Evolutionary conservation across 2,329 filamentous ascomycete genomes (phyloP).

Genomic region (Penicillium sp.): DNA sequence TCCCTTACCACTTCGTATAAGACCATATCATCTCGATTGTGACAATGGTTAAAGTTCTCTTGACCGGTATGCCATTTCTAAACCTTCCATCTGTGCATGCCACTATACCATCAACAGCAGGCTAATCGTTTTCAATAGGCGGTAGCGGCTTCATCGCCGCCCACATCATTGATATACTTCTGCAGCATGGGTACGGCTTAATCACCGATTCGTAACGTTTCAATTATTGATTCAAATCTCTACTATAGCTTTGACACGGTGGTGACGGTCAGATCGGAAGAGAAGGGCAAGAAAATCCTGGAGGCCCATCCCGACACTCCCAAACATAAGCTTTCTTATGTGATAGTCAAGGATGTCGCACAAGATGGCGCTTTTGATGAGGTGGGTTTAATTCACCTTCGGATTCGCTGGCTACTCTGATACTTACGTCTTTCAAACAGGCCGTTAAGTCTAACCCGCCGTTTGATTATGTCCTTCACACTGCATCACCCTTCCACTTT

Average conservation of each 20-base stretch:
- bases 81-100: slow-evolving; percentile 21
- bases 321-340: slow-evolving; percentile 60
- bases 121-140: slow-evolving; percentile 37
- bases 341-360: slow-evolving; percentile 71
- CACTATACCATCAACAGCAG: slow-evolving; percentile 2
- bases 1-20: not conserved
- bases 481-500: slow-evolving; percentile 71
- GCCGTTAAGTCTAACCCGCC: slow-evolving; percentile 61
- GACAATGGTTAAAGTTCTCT: slow-evolving; percentile 41
- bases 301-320: slow-evolving; percentile 51
- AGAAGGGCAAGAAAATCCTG: slow-evolving; percentile 62
- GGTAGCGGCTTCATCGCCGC: slow-evolving; percentile 66
- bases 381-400: slow-evolving; percentile 27
- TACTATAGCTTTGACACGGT: slow-evolving; percentile 56
- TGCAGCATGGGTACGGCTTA: slow-evolving; percentile 48
- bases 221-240: not conserved
- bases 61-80: slow-evolving; percentile 36
- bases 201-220: not conserved
- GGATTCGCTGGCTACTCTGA: not conserved
- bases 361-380: slow-evolving; percentile 67
- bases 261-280: slow-evolving; percentile 60
- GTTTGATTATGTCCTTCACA: slow-evolving; percentile 73
- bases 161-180: slow-evolving; percentile 60
- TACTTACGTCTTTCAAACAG: slow-evolving; percentile 19
- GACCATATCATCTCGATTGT: not conserved